phyloP scores from a whole-genome alignment of 176 grass and related monocot genomes.

The Lolium multiflorum region DNA sequence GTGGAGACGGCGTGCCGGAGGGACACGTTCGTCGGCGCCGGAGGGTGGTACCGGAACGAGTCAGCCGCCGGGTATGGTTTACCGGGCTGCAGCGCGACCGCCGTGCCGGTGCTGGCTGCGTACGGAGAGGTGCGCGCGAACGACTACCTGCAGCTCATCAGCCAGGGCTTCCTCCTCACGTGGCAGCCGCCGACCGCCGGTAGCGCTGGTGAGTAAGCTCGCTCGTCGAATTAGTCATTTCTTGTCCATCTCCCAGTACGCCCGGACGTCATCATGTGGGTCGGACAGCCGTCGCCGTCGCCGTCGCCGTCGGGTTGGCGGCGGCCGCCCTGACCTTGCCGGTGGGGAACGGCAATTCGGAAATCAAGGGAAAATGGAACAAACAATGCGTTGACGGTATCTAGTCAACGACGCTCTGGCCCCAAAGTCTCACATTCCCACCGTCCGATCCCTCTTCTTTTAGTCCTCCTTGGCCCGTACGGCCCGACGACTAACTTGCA shows the following conservation, averaged over 20 bases:
- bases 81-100: too few species aligned
- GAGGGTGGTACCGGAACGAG: rapidly evolving
- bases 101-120: background rate
- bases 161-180: slow-evolving; percentile 25
- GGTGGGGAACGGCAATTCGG: background rate
- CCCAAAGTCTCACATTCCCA: background rate
- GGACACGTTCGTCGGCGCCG: background rate
- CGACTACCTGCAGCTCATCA: background rate
- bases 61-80: background rate
- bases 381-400: background rate
- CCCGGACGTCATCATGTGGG: too few species aligned
- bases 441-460: too few species aligned
- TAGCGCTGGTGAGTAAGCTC: background rate
- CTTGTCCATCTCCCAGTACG: too few species aligned
- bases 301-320: background rate
- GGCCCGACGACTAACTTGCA: too few species aligned
- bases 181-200: background rate
- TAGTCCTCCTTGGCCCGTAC: background rate
- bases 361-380: background rate
- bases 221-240: background rate
- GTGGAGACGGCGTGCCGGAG: background rate
- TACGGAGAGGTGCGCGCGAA: background rate
- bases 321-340: background rate
- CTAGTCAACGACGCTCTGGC: too few species aligned
- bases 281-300: too few species aligned